A percentile compares a stretch with the other conserved stretches of the same genome.
phyloP scores from a whole-genome alignment of 2,329 filamentous ascomycete species.

The Daldinia sp. region DNA sequence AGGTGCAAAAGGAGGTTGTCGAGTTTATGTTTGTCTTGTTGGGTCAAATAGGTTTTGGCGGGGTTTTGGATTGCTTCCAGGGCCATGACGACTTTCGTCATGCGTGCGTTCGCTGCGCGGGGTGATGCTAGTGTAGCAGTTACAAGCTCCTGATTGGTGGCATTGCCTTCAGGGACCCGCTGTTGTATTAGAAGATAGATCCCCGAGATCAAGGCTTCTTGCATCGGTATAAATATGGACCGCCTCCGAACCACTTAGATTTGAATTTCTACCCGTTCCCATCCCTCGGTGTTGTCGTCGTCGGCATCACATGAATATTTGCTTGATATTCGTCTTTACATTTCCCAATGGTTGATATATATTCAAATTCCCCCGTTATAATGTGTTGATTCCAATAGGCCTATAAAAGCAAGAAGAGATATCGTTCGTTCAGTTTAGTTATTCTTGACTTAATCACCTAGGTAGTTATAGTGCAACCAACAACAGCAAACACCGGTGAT shows the following conservation, averaged over 20 bases:
- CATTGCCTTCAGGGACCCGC: constrained; percentile 19
- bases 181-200: background rate
- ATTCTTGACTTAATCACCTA: no score
- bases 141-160: constrained; percentile 27
- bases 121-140: constrained; percentile 24
- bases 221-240: constrained; percentile 33
- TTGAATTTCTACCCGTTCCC: constrained; percentile 3
- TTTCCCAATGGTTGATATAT: background rate
- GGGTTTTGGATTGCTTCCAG: background rate
- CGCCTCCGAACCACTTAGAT: constrained; percentile 19
- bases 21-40: constrained; percentile 11
- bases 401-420: background rate
- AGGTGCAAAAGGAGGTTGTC: background rate
- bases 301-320: constrained; percentile 11
- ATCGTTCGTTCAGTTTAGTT: background rate
- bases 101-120: constrained; percentile 32
- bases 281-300: background rate
- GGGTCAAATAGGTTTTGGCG: constrained; percentile 36
- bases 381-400: background rate
- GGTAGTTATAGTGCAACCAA: no score
- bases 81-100: constrained; percentile 31
- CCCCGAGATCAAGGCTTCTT: constrained; percentile 12
- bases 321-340: background rate
- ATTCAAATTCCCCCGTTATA: background rate
- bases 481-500: background rate